phyloP scores from a whole-genome alignment of 2,329 filamentous ascomycete species.

The Hypoxylon sp. region DNA sequence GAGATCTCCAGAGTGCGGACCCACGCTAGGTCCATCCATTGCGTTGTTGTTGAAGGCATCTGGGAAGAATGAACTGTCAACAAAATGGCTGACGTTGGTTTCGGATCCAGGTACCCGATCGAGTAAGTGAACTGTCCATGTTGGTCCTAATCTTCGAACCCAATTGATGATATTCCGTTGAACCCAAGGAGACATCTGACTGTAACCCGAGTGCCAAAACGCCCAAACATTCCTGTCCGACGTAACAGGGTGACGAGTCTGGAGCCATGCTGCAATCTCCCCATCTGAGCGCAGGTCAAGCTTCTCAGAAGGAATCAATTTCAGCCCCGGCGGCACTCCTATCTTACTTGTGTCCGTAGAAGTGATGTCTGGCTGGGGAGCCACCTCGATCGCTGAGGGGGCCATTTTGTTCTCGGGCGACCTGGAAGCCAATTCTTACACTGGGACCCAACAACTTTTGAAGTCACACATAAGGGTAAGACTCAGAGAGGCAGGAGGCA shows the following conservation, averaged over 20 bases:
- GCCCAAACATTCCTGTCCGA: conserved; percentile 62
- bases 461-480: neutral
- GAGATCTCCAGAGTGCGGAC: conserved; percentile 63
- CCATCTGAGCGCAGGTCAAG: conserved; percentile 52
- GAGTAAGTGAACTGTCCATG: conserved; percentile 60
- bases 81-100: conserved; percentile 56
- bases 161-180: conserved; percentile 58
- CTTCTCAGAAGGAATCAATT: conserved; percentile 44
- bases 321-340: conserved; percentile 45
- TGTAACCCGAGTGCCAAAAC: conserved; percentile 59
- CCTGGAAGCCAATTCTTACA: neutral
- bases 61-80: conserved; percentile 56
- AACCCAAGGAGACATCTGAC: conserved; percentile 54
- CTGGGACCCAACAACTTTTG: neutral
- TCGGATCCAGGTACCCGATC: conserved; percentile 56
- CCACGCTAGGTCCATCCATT: conserved; percentile 61
- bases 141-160: conserved; percentile 55
- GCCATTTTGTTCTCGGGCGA: conserved; percentile 36
- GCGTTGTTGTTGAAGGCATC: conserved; percentile 59
- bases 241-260: conserved; percentile 51
- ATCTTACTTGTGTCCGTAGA: conserved; percentile 28
- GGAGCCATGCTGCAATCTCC: conserved; percentile 54
- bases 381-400: conserved; percentile 35
- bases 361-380: conserved; percentile 28
- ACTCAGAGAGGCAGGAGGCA: neutral